Conservation (phyloP, 441 rosid genomes). For the Erodium trifolium region DNA sequence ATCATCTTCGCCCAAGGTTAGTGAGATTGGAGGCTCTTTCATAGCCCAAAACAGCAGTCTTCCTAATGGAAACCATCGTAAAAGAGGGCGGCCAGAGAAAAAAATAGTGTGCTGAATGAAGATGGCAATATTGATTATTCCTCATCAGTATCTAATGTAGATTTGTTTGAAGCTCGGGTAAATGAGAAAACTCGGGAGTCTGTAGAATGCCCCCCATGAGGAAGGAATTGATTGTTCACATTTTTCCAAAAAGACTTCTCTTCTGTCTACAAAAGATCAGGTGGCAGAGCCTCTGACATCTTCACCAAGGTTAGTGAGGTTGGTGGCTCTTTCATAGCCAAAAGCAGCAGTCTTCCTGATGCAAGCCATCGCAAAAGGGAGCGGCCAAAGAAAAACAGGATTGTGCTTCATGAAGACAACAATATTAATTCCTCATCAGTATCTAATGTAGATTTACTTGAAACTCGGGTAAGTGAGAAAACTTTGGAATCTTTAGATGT, state of each 20-base stretch:
- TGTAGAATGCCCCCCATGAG: constrained; percentile 16
- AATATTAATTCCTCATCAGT: background rate
- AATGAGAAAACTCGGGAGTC: constrained; percentile 21
- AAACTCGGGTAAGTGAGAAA: constrained; percentile 19
- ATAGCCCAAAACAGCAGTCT: too few species aligned
- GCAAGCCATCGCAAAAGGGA: constrained; percentile 31
- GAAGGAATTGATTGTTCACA: constrained; percentile 5
- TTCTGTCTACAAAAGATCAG: constrained; percentile 14
- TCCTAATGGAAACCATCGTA: constrained; percentile 23
- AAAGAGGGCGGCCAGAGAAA: constrained; percentile 31
- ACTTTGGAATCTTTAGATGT: constrained; percentile 20
- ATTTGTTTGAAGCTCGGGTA: constrained; percentile 16
- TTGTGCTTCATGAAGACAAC: constrained; percentile 15
- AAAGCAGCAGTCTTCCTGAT: constrained; percentile 7
- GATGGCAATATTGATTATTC: constrained; percentile 5
- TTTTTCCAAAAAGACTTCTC: constrained; percentile 22
- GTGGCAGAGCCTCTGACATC: constrained; percentile 5
- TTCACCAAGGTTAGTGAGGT: constrained; percentile 25
- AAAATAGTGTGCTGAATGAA: constrained; percentile 18
- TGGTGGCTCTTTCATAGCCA: constrained; percentile 10
- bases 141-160: constrained; percentile 16
- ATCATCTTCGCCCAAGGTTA: constrained; percentile 20
- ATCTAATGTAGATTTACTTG: constrained; percentile 21
- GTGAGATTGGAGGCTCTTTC: constrained; percentile 20
- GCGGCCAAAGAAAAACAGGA: constrained; percentile 25